These are phyloP conservation scores for Nicotiana noctiflora DNA, from an alignment of 257 asterid species.

Conservation along the genomic window DNA sequence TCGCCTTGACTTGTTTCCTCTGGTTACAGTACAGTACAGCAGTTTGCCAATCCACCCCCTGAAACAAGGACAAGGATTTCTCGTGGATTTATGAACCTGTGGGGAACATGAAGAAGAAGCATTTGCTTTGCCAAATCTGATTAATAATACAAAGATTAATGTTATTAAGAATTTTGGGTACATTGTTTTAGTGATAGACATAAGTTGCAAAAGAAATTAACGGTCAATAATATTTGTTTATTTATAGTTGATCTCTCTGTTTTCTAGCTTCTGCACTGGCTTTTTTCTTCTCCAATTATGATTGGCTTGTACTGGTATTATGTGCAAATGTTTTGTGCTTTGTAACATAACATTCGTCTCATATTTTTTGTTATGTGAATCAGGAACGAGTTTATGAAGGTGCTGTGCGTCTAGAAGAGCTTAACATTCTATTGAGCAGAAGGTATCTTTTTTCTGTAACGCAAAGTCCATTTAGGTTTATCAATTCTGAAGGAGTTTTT, in stretches of 20 bases:
- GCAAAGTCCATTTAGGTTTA: background rate
- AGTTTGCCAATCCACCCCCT: background rate
- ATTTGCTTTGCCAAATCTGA: background rate
- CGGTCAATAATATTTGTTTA: background rate
- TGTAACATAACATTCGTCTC: background rate
- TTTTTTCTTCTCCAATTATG: background rate
- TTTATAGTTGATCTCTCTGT: background rate
- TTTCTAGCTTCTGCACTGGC: background rate
- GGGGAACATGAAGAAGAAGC: background rate
- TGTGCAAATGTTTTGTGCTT: background rate
- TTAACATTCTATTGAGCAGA: slow-evolving; percentile 56
- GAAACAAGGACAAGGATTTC: background rate
- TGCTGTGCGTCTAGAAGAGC: slow-evolving; percentile 78
- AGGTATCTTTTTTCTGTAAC: slow-evolving; percentile 35
- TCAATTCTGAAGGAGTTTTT: background rate
- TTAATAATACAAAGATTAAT: background rate
- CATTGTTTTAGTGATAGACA: background rate
- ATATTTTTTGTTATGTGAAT: background rate
- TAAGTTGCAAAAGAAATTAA: background rate
- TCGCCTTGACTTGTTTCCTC: background rate
- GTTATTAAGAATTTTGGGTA: background rate
- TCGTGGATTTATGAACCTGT: background rate
- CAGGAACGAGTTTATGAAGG: slow-evolving; percentile 71
- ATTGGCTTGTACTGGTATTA: background rate
- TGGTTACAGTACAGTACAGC: background rate